These are phyloP conservation scores for Didymella segeticola DNA, from an alignment of 2,329 filamentous ascomycete species.

Conservation along the genomic window DNA sequence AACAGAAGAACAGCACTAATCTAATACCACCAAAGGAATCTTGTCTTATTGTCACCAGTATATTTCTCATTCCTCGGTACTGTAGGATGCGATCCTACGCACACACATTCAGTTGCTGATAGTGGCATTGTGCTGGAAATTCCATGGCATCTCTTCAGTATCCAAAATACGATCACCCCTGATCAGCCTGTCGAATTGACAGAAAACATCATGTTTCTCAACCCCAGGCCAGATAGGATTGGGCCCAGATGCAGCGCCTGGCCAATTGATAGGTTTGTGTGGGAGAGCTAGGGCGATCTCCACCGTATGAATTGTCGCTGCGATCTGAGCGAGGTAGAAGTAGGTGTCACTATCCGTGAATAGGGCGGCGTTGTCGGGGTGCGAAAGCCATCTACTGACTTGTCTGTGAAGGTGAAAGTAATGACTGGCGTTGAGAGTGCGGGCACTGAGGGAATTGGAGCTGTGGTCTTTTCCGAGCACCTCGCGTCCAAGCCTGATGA, in stretches of 20 bases:
- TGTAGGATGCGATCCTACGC: background rate
- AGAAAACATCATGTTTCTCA: background rate
- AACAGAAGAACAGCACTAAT: no score
- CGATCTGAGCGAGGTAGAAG: background rate
- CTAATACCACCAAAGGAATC: no score
- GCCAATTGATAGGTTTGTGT: background rate
- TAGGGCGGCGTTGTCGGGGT: background rate
- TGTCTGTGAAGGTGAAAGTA: background rate
- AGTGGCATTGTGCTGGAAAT: background rate
- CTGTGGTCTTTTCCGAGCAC: slow-evolving; percentile 2
- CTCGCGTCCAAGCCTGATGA: background rate
- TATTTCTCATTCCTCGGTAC: no score
- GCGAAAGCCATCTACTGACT: background rate
- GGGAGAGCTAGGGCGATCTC: background rate
- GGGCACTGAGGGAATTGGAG: background rate
- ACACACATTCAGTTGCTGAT: background rate
- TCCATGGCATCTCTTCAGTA: background rate
- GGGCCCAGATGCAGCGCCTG: background rate
- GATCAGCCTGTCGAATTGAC: background rate
- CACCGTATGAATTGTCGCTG: background rate
- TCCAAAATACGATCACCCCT: background rate
- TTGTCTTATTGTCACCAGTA: no score
- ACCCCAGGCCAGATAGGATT: background rate
- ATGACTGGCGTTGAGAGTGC: background rate
- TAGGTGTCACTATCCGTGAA: background rate